phyloP scores from a whole-genome alignment of 257 asterid genomes.

The Asclepias syriaca region DNA sequence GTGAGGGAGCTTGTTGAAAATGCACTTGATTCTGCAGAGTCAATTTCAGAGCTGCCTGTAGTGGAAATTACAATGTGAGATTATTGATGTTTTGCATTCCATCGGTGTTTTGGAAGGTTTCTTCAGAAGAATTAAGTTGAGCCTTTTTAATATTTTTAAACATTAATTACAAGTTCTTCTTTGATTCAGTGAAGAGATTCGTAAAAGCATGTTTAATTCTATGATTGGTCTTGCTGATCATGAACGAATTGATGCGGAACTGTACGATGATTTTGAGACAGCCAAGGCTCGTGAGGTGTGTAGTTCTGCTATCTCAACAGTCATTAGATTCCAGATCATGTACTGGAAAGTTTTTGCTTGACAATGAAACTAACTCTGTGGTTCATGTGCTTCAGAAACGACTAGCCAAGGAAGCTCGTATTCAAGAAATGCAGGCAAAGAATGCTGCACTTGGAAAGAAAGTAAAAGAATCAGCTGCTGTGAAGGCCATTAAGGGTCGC shows the following conservation, averaged over 20 bases:
- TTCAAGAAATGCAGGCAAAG: slow-evolving; percentile 72
- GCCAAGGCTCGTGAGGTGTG: slow-evolving; percentile 75
- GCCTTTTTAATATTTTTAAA: neutral
- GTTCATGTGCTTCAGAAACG: slow-evolving; percentile 48
- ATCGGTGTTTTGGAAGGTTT: neutral
- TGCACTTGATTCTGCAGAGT: slow-evolving; percentile 94
- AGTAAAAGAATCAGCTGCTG: slow-evolving; percentile 42
- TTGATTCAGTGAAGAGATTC: slow-evolving; percentile 69
- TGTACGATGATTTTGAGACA: slow-evolving; percentile 86
- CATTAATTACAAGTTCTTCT: neutral
- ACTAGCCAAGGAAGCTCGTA: slow-evolving; percentile 88
- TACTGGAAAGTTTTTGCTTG: neutral
- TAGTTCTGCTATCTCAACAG: neutral
- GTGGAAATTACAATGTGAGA: slow-evolving; percentile 77
- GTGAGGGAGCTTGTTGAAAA: slow-evolving; percentile 93
- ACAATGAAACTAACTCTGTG: neutral
- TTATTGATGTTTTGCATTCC: neutral
- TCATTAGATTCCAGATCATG: neutral
- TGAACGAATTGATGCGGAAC: slow-evolving; percentile 70
- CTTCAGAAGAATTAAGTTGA: neutral
- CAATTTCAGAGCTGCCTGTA: slow-evolving; percentile 73
- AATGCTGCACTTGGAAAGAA: slow-evolving; percentile 78
- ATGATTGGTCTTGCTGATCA: slow-evolving; percentile 77
- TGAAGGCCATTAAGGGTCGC: slow-evolving; percentile 61
- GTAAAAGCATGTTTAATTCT: slow-evolving; percentile 58